These are phyloP conservation scores for Plicaturopsis crispa DNA, from an alignment of 768 basidiomycete species.

Conservation along the genomic window DNA sequence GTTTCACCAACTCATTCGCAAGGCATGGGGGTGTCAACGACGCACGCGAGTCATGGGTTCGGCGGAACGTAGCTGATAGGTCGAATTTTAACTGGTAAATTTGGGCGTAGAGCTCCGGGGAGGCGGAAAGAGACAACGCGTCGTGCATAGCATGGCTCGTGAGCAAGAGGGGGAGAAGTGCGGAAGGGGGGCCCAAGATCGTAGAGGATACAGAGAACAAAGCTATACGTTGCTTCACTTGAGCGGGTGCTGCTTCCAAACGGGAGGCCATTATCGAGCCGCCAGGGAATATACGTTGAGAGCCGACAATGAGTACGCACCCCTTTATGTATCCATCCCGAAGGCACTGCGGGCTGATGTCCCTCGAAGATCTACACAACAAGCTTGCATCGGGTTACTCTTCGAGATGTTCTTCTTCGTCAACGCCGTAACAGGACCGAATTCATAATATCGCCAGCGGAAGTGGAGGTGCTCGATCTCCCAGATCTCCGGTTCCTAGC, in stretches of 20 bases:
- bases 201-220: constrained; percentile 33
- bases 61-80: constrained; percentile 16
- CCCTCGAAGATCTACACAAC: background rate
- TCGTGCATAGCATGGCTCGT: constrained; percentile 37
- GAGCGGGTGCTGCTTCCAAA: constrained; percentile 43
- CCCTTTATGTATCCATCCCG: background rate
- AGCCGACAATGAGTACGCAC: background rate
- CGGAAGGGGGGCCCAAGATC: constrained; percentile 28
- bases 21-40: constrained; percentile 31
- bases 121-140: constrained; percentile 30
- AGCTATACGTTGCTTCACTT: constrained; percentile 52
- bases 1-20: constrained; percentile 38
- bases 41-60: constrained; percentile 13
- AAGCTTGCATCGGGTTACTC: background rate
- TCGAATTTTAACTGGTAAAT: constrained; percentile 49
- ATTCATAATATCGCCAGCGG: background rate
- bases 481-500: too few species aligned
- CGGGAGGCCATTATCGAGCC: constrained; percentile 30
- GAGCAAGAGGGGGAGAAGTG: constrained; percentile 36
- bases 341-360: background rate
- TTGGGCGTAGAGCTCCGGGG: constrained; percentile 49
- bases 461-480: too few species aligned
- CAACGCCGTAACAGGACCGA: background rate
- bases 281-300: background rate
- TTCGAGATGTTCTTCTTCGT: background rate